A percentile compares a stretch with the other conserved stretches of the same genome.
Evolutionary conservation across 2,329 filamentous ascomycete genomes (phyloP).

Genomic region (Penicillium thymicola): DNA sequence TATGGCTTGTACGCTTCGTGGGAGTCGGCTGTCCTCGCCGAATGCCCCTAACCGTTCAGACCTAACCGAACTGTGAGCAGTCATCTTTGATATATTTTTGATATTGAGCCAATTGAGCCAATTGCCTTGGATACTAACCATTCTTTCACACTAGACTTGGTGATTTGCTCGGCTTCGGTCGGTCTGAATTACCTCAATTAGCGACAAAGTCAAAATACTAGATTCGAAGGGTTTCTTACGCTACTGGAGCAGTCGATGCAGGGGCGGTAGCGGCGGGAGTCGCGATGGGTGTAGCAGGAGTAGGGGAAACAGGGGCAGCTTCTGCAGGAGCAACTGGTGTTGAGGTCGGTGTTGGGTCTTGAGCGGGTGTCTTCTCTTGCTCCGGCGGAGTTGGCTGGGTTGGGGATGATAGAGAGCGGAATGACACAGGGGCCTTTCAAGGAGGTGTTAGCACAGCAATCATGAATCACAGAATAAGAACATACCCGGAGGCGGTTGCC

Average conservation of each 20-base stretch:
- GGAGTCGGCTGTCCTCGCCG: slow-evolving; percentile 54
- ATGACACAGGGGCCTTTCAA: slow-evolving; percentile 15
- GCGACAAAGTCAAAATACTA: background rate
- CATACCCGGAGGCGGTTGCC: slow-evolving; percentile 24
- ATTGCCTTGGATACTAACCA: slow-evolving; percentile 24
- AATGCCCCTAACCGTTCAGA: slow-evolving; percentile 36
- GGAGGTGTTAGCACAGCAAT: background rate
- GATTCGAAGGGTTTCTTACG: slow-evolving; percentile 10
- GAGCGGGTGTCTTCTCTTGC: slow-evolving; percentile 8
- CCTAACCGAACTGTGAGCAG: slow-evolving; percentile 26
- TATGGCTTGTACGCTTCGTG: slow-evolving; percentile 77
- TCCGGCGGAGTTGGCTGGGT: slow-evolving; percentile 17
- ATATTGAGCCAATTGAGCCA: background rate
- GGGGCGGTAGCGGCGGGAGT: background rate
- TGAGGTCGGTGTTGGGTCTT: slow-evolving; percentile 1
- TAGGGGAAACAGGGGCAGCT: background rate
- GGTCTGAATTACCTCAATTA: slow-evolving; percentile 15
- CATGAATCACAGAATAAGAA: background rate
- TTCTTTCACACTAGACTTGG: slow-evolving; percentile 25
- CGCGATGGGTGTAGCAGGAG: background rate
- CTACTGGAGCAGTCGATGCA: background rate
- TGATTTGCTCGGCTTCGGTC: slow-evolving; percentile 9
- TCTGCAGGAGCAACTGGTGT: background rate
- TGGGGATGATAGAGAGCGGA: slow-evolving; percentile 22
- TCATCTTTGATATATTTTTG: background rate